phyloP scores from a whole-genome alignment of 805 yeast species.

The Wickerhamiella cacticola region DNA sequence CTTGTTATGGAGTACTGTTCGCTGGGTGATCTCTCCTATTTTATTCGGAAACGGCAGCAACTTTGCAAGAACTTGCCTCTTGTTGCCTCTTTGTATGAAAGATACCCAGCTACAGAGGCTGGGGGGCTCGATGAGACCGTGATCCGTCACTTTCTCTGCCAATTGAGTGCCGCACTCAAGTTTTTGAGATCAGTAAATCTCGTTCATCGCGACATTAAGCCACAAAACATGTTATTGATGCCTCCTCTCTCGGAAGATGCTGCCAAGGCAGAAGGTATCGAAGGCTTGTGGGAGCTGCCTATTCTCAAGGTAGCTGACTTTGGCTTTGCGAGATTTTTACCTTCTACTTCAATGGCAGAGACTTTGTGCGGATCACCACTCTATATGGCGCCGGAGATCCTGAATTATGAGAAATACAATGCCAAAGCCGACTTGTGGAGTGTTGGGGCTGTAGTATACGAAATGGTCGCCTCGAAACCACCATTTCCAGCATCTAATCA shows the following conservation, averaged over 20 bases:
- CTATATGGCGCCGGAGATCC: constrained; percentile 97
- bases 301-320: constrained; percentile 90
- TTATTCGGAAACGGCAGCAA: constrained; percentile 66
- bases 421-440: constrained; percentile 98
- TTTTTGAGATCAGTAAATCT: constrained; percentile 73
- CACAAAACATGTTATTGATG: constrained; percentile 70
- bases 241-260: constrained; percentile 63
- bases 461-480: constrained; percentile 93
- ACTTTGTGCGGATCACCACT: constrained; percentile 95
- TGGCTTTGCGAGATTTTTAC: constrained; percentile 92
- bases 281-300: constrained; percentile 82
- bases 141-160: constrained; percentile 76
- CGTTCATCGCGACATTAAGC: constrained; percentile 92
- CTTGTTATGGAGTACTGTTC: constrained; percentile 95
- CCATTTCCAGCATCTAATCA: constrained; percentile 93
- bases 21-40: constrained; percentile 81
- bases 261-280: constrained; percentile 45
- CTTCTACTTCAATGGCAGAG: constrained; percentile 88
- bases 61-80: constrained; percentile 65
- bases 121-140: constrained; percentile 71
- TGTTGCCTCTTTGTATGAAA: constrained; percentile 57
- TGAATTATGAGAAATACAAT: constrained; percentile 86
- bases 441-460: constrained; percentile 90
- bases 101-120: constrained; percentile 70
- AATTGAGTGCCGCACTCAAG: constrained; percentile 69